Conservation (phyloP, 148 eudicot species). For the Cornus kousa region DNA sequence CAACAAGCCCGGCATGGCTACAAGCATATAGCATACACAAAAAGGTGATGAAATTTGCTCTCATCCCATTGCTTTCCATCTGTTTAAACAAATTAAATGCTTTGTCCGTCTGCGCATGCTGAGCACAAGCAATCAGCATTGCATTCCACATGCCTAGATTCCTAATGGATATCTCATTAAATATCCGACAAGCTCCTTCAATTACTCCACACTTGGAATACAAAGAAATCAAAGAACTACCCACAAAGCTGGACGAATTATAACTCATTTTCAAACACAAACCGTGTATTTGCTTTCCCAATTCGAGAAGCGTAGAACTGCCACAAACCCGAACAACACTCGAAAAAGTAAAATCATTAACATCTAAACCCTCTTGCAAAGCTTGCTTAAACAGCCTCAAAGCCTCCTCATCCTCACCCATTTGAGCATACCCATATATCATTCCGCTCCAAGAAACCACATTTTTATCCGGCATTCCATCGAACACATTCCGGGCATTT, state of each 20-base stretch:
- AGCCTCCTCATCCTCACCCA: conserved; percentile 79
- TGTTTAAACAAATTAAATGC: conserved; percentile 35
- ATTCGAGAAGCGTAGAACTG: conserved; percentile 56
- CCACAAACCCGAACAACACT: conserved; percentile 83
- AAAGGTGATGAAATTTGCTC: conserved; percentile 84
- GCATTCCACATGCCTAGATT: conserved; percentile 91
- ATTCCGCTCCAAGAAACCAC: conserved; percentile 92
- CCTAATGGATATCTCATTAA: conserved; percentile 43
- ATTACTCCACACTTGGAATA: conserved; percentile 84
- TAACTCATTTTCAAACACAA: conserved; percentile 62
- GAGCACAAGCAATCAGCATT: conserved; percentile 89
- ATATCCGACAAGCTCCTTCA: conserved; percentile 58
- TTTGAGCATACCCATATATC: conserved; percentile 76
- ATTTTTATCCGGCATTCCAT: conserved; percentile 78
- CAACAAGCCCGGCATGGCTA: conserved; percentile 78
- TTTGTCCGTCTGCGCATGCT: conserved; percentile 55
- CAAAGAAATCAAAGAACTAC: conserved; percentile 77
- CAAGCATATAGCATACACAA: conserved; percentile 75
- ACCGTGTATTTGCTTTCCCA: conserved; percentile 76
- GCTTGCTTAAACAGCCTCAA: conserved; percentile 61
- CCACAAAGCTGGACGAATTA: conserved; percentile 66
- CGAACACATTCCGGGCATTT: conserved; percentile 71
- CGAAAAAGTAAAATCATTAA: conserved; percentile 82
- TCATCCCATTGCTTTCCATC: conserved; percentile 12
- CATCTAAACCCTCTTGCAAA: conserved; percentile 54